Base-by-base conservation (phyloP, 306 rosid species). In the Lathyrus oleraceus region DNA sequence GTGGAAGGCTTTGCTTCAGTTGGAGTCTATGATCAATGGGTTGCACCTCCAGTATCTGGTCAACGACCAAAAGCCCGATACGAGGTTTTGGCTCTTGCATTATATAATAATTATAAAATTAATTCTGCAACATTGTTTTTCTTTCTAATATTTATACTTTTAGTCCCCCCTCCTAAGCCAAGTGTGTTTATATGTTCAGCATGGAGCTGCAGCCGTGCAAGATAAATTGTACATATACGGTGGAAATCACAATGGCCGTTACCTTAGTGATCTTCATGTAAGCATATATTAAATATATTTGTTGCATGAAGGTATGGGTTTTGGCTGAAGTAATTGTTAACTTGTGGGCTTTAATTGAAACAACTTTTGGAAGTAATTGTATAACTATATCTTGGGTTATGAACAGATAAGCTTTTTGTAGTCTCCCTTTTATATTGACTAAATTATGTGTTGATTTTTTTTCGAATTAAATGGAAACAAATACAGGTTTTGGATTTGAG, bases 161-260 rank as follows among this genome's bases (percentile, higher is more conserved):
- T 57, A 44, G 23, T 75, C 14, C 76, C 25, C 19, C 25, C n/a
- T n/a, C 65, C 75, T 83, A 42, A 82, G 58, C 63, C 17, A 77
- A 69, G 56, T 45, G 25, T 79, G 76, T 51, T 78, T 65, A 10
- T 39, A 28, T 83, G 63, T 84, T 74, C 85, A 92, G 98, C 98
- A 93, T 81, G 98, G 91, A 81, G 96, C 96, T 51, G 87, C 96
- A 68, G 85, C 81, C 40, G 72, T 88, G 70, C 98, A 83, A 86
- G 93, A 93, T 83, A 90, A 86, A 88, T 82, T 88, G 96, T 93
- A 90, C 77, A 86, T 93, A 78, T 79, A 85, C 85, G 98, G 98
- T 25, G 98, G 98, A 83, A 93, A 90, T 80, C 96, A 93, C 85
- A 93, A 93, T 77, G 98, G 98, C 35, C 98, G 98, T 72, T 90